phyloP scores from a whole-genome alignment of 169 alveolate genomes.

The Plasmodium gonderi region DNA sequence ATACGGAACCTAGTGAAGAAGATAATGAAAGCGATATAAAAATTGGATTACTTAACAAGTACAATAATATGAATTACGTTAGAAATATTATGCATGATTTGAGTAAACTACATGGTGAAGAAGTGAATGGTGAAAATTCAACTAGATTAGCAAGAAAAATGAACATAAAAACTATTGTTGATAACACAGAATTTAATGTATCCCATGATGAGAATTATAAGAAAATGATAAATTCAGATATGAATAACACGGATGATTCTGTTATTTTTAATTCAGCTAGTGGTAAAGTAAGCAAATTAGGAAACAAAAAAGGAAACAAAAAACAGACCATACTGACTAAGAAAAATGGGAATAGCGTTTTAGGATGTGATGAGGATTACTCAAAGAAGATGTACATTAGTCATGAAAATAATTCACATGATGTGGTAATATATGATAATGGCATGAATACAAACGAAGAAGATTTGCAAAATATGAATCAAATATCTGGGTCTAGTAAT shows the following conservation, averaged over 20 bases:
- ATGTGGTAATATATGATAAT: not conserved
- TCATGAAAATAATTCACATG: not conserved
- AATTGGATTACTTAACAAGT: not conserved
- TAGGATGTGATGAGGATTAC: not conserved
- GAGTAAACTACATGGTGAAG: not conserved
- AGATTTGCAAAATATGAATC: not conserved
- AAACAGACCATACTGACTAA: conserved; percentile 1
- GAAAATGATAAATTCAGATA: not conserved
- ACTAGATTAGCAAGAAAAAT: not conserved
- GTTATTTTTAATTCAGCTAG: not conserved
- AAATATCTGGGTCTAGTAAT: not conserved
- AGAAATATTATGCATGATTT: conserved; percentile 1
- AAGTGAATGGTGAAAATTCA: not conserved
- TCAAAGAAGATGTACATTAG: not conserved
- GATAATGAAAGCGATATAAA: not conserved
- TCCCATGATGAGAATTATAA: not conserved
- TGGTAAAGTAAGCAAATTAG: not conserved
- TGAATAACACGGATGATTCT: not conserved
- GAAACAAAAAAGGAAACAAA: not conserved
- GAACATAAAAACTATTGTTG: not conserved
- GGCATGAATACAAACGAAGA: not conserved
- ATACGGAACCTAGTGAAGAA: not conserved
- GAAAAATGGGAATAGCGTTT: not conserved
- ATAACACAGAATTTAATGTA: not conserved
- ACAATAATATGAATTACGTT: not conserved